Base-by-base conservation (phyloP, 2,329 filamentous ascomycete species). In the Zasmidium angulare region DNA sequence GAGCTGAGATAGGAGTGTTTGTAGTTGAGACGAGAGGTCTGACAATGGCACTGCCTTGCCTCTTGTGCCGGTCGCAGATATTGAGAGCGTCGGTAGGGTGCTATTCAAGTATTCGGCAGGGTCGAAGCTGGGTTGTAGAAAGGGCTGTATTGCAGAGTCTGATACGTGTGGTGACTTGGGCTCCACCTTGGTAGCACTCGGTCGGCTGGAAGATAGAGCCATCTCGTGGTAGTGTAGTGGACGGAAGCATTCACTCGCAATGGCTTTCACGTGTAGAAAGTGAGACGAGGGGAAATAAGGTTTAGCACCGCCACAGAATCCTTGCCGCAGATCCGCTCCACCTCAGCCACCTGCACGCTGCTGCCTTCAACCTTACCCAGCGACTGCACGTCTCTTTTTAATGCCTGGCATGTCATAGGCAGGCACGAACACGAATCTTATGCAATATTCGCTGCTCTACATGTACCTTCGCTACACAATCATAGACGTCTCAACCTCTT, bases 81-180 rank as follows among this genome's bases (percentile, higher is more conserved):
- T 75, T 50, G 80, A 81, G 20, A 96, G 80, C 1, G 88, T 79
- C 3, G 92, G 90, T 0, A 98, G 81, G 0, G 84, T 84, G 60
- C 86, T 80, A 76, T 98, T 98, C 69, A 98, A 86, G 74, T 92
- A 96, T 50, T 89, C 86, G 64, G 89, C 89, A 2, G 93, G 84
- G 74, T 96, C 91, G 76, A 98, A 98, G 48, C 84, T 80, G 3
- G 88, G 81, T 52, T 86, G 81, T 40, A 93, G 81, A 74, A 97
- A 97, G 56, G 89, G 86, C 58, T 85, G 84, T 2, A 96, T 82
- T 56, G 86, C 85, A 12, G 87, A 83, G 71, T 96, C 91, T 62
- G 88, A 78, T 40, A 90, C 82, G 73, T 93, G 86, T 56, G 80
- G 74, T 3, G 86, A 86, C 68, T 61, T 71, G 71, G 75, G 62